phyloP scores from a whole-genome alignment of 179 eudicot species.

The Dionaea muscipula region DNA sequence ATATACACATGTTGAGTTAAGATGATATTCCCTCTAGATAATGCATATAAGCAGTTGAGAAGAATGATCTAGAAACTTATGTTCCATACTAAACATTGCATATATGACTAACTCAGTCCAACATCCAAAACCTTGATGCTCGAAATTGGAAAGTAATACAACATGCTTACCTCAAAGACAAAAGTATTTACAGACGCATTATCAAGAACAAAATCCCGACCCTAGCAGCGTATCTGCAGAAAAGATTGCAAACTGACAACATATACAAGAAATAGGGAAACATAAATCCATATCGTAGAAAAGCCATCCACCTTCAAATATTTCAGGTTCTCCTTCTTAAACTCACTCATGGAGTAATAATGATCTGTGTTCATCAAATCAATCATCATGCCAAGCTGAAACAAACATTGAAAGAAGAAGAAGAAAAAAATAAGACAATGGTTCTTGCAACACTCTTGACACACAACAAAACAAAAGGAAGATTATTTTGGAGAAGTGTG shows the following conservation, averaged over 20 bases:
- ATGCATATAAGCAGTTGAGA: too few relatives aligned
- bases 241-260: background rate
- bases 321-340: slow-evolving; percentile 27
- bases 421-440: background rate
- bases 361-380: slow-evolving; percentile 52
- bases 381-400: slow-evolving; percentile 45
- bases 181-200: slow-evolving; percentile 42
- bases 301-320: slow-evolving; percentile 31
- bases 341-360: slow-evolving; percentile 31
- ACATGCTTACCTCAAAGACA: slow-evolving; percentile 35
- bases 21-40: too few relatives aligned
- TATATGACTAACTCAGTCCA: too few relatives aligned
- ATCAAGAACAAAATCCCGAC: slow-evolving; percentile 52
- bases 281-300: background rate
- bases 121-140: too few relatives aligned
- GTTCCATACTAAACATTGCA: too few relatives aligned
- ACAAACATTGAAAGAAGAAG: slow-evolving; percentile 2
- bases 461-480: background rate
- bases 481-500: background rate
- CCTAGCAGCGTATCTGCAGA: slow-evolving; percentile 42
- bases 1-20: too few relatives aligned
- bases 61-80: too few relatives aligned
- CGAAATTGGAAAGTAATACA: background rate
- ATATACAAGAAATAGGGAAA: background rate
- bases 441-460: background rate